Evolutionary conservation across 208 protist genomes (phyloP), one percentile per base, ranked within the genome.

Genomic region (Trypanosoma lewisi): DNA sequence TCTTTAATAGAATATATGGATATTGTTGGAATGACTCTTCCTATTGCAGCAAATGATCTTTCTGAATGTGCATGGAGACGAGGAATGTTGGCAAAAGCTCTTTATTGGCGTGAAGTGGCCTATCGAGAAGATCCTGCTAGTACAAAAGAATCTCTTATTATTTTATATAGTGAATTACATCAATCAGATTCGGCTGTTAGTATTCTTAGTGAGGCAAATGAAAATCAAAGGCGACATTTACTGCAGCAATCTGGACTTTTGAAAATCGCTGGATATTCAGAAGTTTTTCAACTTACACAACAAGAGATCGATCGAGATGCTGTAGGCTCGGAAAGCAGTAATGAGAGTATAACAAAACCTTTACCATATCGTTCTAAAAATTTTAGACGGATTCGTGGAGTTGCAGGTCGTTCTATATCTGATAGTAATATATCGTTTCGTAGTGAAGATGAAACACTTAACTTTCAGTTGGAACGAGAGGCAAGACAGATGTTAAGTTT

Each of bases 1-100:
- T 73, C 75, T 25, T 73, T 93, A 33, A 79, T 87, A 6, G 89
- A 95, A 63, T 90, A 91, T 66, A 95, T 95, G 89, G 84, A 95
- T 49, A 82, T 87, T 66, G 77, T 85, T 25, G 89, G 86, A 4
- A 78, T 87, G 49, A 69, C 78, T 17, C 73, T 95, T 12, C 77
- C 80, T 23, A 73, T 95, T 42, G 74, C 78, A 6, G 78, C 78
- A 45, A 77, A 59, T 27, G 76, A 85, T 58, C 63, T 95, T 7
- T 89, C 77, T 52, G 82, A 90, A 49, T 91, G 84, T 28, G 89
- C 89, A 30, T 93, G 82, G 85, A 76, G 77, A n/a, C 76, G 85
- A 2, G 89, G 86, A n/a, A 91, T 93, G 84, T 72, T 93, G 11
- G 89, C 86, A 37, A 93, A 93, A 68, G 83, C 89, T 28, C 77